Evolutionary conservation across 2,329 filamentous ascomycete species (phyloP).

Genomic region (Pezicula rhizophila): DNA sequence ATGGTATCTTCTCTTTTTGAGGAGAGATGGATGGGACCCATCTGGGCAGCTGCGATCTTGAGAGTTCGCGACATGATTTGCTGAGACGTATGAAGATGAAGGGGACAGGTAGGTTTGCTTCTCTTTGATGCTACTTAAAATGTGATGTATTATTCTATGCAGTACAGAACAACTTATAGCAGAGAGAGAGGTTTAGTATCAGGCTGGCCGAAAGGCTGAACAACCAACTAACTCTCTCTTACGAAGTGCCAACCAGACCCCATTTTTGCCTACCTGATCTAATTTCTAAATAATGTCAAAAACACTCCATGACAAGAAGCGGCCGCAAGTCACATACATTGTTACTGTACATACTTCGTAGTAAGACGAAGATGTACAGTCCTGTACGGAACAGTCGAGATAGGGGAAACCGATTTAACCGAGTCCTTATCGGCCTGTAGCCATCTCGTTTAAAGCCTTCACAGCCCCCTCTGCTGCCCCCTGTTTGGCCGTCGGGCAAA

Average conservation of each 20-base stretch:
- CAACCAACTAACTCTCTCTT: no score
- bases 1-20: constrained; percentile 37
- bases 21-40: constrained; percentile 40
- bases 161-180: no score
- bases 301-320: neutral
- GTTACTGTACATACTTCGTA: no score
- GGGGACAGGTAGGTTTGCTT: neutral
- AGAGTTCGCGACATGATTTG: constrained; percentile 32
- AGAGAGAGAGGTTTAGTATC: no score
- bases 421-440: neutral
- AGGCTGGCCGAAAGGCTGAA: no score
- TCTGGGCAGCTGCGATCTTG: constrained; percentile 47
- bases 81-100: neutral
- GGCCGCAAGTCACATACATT: no score
- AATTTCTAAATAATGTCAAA: neutral
- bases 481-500: constrained; percentile 7
- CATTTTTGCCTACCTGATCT: no score
- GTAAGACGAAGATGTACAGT: neutral
- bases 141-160: no score
- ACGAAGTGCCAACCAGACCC: no score
- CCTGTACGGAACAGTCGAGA: no score
- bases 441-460: neutral
- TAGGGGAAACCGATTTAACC: neutral
- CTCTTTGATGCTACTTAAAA: no score
- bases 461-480: no score